Conservation (phyloP, 352 stramenopile species). For the Phytopythium sindhum region DNA sequence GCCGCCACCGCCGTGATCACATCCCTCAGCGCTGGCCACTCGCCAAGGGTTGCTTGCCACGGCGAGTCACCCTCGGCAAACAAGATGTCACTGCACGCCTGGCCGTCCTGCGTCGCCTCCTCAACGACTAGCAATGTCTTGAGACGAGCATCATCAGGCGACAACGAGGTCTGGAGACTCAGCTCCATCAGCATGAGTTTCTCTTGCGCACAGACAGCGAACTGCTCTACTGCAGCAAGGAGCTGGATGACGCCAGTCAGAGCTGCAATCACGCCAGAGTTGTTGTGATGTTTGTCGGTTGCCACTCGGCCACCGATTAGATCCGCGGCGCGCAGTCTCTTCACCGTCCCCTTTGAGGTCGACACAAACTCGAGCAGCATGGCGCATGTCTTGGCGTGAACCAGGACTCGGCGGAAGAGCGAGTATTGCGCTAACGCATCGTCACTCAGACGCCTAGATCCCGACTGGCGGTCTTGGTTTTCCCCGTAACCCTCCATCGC, state of each 20-base stretch:
- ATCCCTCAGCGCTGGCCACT: not conserved
- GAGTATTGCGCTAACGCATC: conserved; percentile 7
- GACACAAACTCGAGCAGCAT: conserved; percentile 42
- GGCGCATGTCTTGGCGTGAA: conserved; percentile 15
- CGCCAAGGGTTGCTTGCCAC: not conserved
- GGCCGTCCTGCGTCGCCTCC: not conserved
- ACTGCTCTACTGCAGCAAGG: not conserved
- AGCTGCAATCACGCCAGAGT: not conserved
- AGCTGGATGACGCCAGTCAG: not conserved
- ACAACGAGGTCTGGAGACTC: not conserved
- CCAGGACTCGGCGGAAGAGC: conserved; percentile 19
- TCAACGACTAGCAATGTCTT: not conserved
- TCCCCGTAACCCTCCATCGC: conserved; percentile 4
- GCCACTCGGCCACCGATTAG: conserved; percentile 8
- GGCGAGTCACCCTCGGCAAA: not conserved
- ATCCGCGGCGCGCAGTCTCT: conserved; percentile 26
- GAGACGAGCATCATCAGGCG: not conserved
- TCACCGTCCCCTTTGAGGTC: conserved; percentile 52
- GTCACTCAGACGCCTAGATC: no score
- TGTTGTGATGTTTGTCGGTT: not conserved
- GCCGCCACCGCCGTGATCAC: not conserved
- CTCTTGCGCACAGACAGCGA: not conserved
- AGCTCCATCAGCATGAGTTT: not conserved
- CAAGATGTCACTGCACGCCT: not conserved
- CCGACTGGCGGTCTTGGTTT: not conserved